phyloP scores from a whole-genome alignment of 345 rosid species.

The Salix arbutifolia region DNA sequence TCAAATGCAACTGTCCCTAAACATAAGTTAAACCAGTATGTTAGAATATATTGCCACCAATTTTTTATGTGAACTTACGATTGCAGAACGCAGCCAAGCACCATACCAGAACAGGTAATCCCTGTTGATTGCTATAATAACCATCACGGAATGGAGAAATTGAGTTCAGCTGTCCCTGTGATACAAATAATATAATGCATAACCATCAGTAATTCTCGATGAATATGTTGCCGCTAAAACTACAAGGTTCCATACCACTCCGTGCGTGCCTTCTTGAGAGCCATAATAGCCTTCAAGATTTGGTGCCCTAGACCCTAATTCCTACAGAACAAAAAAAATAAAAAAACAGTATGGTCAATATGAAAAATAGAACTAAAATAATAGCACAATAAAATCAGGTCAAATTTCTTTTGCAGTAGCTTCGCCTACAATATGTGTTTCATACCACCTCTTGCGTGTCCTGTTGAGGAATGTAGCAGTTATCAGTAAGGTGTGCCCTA shows the following conservation, averaged over 20 bases:
- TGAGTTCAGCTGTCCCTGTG: slow-evolving; percentile 30
- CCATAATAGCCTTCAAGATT: slow-evolving; percentile 39
- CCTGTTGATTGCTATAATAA: slow-evolving; percentile 42
- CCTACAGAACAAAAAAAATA: no score
- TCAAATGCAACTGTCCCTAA: slow-evolving; percentile 43
- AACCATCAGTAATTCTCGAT: not conserved
- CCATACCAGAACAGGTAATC: slow-evolving; percentile 34
- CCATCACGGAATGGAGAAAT: slow-evolving; percentile 34
- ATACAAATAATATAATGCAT: slow-evolving; percentile 1
- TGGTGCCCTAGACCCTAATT: slow-evolving; percentile 42
- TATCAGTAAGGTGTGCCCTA: slow-evolving; percentile 33
- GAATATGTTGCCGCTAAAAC: not conserved
- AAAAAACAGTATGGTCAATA: not conserved
- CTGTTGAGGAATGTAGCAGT: slow-evolving; percentile 45
- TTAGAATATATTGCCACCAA: not conserved
- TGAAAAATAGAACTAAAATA: slow-evolving; percentile 5
- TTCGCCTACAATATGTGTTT: not conserved
- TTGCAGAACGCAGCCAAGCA: not conserved
- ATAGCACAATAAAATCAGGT: not conserved
- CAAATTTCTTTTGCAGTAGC: not conserved
- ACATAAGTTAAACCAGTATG: slow-evolving; percentile 17
- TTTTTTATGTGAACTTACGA: not conserved
- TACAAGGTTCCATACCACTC: slow-evolving; percentile 31
- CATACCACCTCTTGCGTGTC: slow-evolving; percentile 39
- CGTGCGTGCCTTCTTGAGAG: slow-evolving; percentile 41